phyloP scores from a whole-genome alignment of 1,284 basidiomycete species.

The Leccinum subatratum region DNA sequence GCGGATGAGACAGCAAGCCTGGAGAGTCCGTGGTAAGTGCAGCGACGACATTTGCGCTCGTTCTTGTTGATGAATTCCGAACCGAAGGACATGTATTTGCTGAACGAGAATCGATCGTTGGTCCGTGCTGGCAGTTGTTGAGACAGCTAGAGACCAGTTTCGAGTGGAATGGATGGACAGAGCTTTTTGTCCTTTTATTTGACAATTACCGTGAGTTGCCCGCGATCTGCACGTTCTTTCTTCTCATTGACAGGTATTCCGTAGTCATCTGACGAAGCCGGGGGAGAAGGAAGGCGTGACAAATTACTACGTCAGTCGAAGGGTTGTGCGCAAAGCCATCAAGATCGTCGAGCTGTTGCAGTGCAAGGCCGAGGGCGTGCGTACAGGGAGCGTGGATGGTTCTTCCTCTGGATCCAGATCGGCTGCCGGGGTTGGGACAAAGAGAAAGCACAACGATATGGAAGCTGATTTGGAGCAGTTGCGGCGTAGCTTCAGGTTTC shows the following conservation, averaged over 20 bases:
- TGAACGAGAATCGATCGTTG: conserved; percentile 76
- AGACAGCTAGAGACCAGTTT: conserved; percentile 83
- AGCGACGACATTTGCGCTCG: background rate
- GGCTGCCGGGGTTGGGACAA: conserved; percentile 33
- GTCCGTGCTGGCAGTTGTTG: conserved; percentile 76
- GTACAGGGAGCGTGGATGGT: conserved; percentile 18
- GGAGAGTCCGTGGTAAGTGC: conserved; percentile 71
- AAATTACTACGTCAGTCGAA: conserved; percentile 75
- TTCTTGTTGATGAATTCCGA: conserved; percentile 8
- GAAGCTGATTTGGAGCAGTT: conserved; percentile 36
- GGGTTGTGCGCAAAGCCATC: conserved; percentile 51
- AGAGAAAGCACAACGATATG: conserved; percentile 51
- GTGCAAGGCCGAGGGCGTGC: conserved; percentile 42
- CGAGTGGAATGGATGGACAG: conserved; percentile 78
- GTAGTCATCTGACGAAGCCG: conserved; percentile 85
- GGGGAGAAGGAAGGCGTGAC: conserved; percentile 69
- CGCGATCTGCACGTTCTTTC: background rate
- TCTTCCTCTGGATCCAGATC: background rate
- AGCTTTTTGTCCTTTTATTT: conserved; percentile 83
- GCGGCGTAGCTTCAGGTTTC: conserved; percentile 41
- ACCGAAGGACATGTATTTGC: conserved; percentile 77
- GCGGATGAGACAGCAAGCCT: no score
- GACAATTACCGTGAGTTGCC: conserved; percentile 80
- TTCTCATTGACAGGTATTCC: conserved; percentile 11
- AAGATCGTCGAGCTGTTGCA: conserved; percentile 48